phyloP scores from a whole-genome alignment of 2,329 filamentous ascomycete species.

The Phialophora tarda region DNA sequence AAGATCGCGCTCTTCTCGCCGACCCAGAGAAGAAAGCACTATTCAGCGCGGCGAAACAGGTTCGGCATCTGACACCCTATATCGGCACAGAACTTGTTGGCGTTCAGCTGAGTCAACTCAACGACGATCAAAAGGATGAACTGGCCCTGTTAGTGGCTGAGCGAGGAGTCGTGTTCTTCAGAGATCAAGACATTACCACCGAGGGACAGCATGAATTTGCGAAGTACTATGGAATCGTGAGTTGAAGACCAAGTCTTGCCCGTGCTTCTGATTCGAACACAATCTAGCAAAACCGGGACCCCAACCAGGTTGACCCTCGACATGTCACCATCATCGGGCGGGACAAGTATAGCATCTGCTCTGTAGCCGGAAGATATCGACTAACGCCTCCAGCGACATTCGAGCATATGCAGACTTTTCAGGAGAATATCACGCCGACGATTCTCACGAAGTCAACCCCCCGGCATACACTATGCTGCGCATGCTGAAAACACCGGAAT shows the following conservation, averaged over 20 bases:
- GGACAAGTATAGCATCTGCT: slow-evolving; percentile 31
- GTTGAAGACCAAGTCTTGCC: neutral
- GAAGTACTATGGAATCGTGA: slow-evolving; percentile 34
- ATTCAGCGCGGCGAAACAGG: slow-evolving; percentile 42
- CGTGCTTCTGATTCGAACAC: neutral
- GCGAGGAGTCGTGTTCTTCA: slow-evolving; percentile 38
- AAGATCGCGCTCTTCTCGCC: slow-evolving; percentile 42
- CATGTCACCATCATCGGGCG: slow-evolving; percentile 40
- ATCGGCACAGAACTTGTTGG: slow-evolving; percentile 52
- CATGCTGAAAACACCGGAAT: slow-evolving; percentile 34
- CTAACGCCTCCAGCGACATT: slow-evolving; percentile 27
- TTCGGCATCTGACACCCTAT: slow-evolving; percentile 54
- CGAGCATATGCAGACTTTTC: slow-evolving; percentile 34
- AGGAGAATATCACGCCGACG: slow-evolving; percentile 38
- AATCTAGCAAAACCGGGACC: slow-evolving; percentile 38
- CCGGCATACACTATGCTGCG: slow-evolving; percentile 39
- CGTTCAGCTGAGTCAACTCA: slow-evolving; percentile 56
- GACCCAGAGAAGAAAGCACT: slow-evolving; percentile 52
- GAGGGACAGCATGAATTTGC: slow-evolving; percentile 35
- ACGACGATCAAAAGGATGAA: slow-evolving; percentile 56
- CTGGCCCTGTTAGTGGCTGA: slow-evolving; percentile 71
- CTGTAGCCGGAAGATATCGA: no score
- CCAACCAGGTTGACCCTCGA: slow-evolving; percentile 38
- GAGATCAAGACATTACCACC: slow-evolving; percentile 34
- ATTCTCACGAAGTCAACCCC: slow-evolving; percentile 40